Conservation (phyloP, 441 rosid species). For the Adansonia rubrostipa region DNA sequence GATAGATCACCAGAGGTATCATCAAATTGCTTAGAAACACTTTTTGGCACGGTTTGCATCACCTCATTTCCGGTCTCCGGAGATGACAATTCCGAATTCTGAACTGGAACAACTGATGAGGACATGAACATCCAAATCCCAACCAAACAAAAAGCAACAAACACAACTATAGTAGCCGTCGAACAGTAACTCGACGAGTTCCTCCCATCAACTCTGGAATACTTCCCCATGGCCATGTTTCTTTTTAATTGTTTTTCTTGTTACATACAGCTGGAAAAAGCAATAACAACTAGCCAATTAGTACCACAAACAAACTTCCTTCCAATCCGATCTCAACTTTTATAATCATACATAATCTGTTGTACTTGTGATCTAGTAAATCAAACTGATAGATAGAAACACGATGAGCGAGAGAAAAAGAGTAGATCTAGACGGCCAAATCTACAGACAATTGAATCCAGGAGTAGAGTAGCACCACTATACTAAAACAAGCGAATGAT, state of each 20-base stretch:
- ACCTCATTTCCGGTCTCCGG: constrained; percentile 34
- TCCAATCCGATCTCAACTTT: not conserved
- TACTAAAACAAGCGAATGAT: not conserved
- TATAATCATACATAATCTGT: not conserved
- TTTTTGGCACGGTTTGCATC: constrained; percentile 27
- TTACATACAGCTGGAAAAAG: constrained; percentile 36
- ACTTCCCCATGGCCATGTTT: constrained; percentile 54
- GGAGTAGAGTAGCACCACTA: not conserved
- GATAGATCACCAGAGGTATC: constrained; percentile 30
- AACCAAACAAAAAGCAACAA: constrained; percentile 52
- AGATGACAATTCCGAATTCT: constrained; percentile 36
- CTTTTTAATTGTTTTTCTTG: constrained; percentile 8
- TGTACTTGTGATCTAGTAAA: constrained; percentile 1
- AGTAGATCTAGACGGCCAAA: constrained; percentile 17
- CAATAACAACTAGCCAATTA: constrained; percentile 15
- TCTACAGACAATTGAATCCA: not conserved
- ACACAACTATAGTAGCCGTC: constrained; percentile 39
- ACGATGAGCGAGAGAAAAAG: not conserved
- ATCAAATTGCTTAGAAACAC: constrained; percentile 36
- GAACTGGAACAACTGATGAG: constrained; percentile 44
- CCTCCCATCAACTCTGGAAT: constrained; percentile 60
- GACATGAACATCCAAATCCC: constrained; percentile 67
- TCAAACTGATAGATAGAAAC: not conserved
- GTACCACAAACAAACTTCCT: constrained; percentile 11
- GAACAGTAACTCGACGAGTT: constrained; percentile 53